Conservation (phyloP, 495 filamentous ascomycete genomes). For the Parathielavia hyrcaniae region DNA sequence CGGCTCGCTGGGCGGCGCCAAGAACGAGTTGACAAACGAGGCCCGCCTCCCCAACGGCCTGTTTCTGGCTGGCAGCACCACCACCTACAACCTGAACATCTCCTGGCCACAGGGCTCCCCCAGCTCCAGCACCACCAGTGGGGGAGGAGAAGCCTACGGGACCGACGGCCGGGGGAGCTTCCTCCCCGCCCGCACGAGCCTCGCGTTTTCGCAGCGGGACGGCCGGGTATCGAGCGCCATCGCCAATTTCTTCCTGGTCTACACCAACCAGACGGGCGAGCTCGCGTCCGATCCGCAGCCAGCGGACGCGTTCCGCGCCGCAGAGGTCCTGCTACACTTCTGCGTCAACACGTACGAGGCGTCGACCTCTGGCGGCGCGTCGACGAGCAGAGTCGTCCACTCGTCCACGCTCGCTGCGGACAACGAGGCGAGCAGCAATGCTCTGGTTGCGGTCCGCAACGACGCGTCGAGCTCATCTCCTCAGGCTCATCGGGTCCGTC, state of each 20-base stretch:
- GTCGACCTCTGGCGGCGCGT: slow-evolving; percentile 11
- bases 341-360: slow-evolving; percentile 30
- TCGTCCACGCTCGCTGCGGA: slow-evolving; percentile 14
- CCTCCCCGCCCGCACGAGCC: slow-evolving; percentile 16
- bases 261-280: slow-evolving; percentile 20
- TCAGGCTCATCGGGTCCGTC: background rate
- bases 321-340: slow-evolving; percentile 28
- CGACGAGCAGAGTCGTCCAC: slow-evolving; percentile 18
- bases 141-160: background rate
- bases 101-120: slow-evolving; percentile 9
- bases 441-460: background rate
- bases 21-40: slow-evolving; percentile 4
- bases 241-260: slow-evolving; percentile 27
- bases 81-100: slow-evolving; percentile 25
- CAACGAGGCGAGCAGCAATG: background rate
- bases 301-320: slow-evolving; percentile 20
- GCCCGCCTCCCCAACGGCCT: slow-evolving; percentile 27
- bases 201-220: slow-evolving; percentile 21
- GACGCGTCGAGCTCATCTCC: background rate
- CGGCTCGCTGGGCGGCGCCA: background rate
- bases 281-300: background rate
- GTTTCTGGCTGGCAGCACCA: slow-evolving; percentile 19
- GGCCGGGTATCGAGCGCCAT: slow-evolving; percentile 18
- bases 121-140: background rate
- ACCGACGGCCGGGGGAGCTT: slow-evolving; percentile 9